These are phyloP conservation scores for Achlya hypogyna DNA, from an alignment of 352 stramenopile species.

Conservation along the genomic window DNA sequence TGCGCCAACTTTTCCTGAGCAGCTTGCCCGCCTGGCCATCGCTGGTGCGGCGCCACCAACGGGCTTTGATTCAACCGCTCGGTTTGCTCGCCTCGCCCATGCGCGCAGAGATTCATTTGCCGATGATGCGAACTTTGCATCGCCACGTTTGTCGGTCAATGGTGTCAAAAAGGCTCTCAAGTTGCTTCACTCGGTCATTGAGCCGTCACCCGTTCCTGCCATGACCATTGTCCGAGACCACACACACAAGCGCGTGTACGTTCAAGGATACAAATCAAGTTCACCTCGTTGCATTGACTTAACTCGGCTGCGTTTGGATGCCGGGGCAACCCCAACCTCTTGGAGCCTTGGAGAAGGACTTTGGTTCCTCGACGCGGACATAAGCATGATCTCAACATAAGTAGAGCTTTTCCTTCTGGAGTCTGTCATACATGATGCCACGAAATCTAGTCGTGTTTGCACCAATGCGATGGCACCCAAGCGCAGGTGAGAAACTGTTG, in stretches of 20 bases:
- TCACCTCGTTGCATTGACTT: slow-evolving; percentile 8
- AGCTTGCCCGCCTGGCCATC: slow-evolving; percentile 30
- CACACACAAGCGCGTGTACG: background rate
- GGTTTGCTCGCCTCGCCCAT: background rate
- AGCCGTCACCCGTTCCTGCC: background rate
- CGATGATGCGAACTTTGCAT: slow-evolving; percentile 2
- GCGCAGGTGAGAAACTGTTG: too few relatives aligned
- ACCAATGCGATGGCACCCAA: too few relatives aligned
- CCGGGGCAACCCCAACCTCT: background rate
- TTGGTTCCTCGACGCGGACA: slow-evolving; percentile 5
- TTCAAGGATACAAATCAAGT: slow-evolving; percentile 1
- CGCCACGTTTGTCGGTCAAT: background rate
- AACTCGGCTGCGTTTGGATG: background rate
- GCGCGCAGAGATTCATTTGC: background rate
- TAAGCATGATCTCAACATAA: too few relatives aligned
- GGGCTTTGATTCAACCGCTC: background rate
- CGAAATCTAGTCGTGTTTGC: too few relatives aligned
- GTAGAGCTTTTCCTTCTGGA: too few relatives aligned
- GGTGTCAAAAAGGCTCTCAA: background rate
- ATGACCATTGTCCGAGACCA: slow-evolving; percentile 11
- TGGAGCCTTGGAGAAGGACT: background rate
- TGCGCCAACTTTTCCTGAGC: slow-evolving; percentile 32
- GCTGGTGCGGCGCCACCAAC: background rate
- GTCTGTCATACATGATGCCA: too few relatives aligned
- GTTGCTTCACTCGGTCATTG: slow-evolving; percentile 4